Evolutionary conservation across 805 yeast genomes (phyloP), one percentile per base, ranked within the genome.

Genomic region (Sugiyamaella mastotermitis): DNA sequence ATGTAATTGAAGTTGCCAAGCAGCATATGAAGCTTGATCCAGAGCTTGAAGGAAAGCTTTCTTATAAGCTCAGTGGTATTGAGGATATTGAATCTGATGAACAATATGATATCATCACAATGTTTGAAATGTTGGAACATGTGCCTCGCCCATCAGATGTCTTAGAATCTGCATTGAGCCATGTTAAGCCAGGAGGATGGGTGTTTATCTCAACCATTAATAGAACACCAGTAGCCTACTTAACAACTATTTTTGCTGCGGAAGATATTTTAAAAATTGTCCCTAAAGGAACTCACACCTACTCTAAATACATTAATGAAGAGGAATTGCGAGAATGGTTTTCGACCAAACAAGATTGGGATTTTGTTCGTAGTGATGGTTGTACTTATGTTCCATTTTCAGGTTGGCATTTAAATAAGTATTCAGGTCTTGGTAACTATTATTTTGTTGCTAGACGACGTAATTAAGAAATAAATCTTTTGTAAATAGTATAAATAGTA

Each of bases 41-140:
- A 1, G 41, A 61, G 19, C 61, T 88, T 28, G 55, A 53, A 4
- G 54, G 56, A 3, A 80, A 80, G 45, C 60, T 92, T 26, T 53
- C 55, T 15, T 92, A 92, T 58, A 62, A 73, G 38, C 60, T 80
- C 35, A 65, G 58, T 27, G 72, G 88, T 0, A 60, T 90, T 13
- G 95, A 83, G 46, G 76, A 74, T 24, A 46, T 80, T 18, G 58
- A 55, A 1, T 20, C 33, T 5, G 39, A 49, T 4, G 52, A 58
- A 8, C 62, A 62, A 33, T 90, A 63, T 58, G 95, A 92, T 55
- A 58, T 88, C 2, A 78, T 92, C 3, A 85, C 97, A 1, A 74
- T 88, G 75, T 85, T 90, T 71, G 99, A 92, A 58, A 79, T 92
- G 76, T 67, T 92, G 25, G 99, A 92, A 58, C 99, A 92, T 57